These are phyloP conservation scores for Tolypocladium amazonense DNA, from an alignment of 2,329 filamentous ascomycete species.

Conservation along the genomic window DNA sequence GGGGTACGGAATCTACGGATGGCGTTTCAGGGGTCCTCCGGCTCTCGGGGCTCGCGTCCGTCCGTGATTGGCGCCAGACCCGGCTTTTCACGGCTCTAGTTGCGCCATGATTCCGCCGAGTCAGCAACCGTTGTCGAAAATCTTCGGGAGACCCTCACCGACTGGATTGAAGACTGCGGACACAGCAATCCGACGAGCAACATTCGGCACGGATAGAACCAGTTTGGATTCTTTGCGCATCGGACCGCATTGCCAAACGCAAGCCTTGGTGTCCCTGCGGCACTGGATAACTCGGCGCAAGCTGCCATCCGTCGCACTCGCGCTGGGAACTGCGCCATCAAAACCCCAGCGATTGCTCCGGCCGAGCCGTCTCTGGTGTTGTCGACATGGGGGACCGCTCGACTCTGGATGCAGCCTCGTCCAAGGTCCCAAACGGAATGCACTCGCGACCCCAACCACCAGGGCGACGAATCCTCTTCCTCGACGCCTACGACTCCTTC, in stretches of 20 bases:
- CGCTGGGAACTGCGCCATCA: neutral
- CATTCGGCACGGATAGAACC: neutral
- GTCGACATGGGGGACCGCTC: neutral
- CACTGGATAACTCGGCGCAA: neutral
- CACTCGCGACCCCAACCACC: neutral
- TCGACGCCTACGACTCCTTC: conserved; percentile 96
- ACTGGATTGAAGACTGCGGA: neutral
- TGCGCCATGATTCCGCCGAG: neutral
- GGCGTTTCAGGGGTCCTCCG: neutral
- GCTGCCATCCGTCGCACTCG: neutral
- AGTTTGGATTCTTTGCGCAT: neutral
- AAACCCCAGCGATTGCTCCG: neutral
- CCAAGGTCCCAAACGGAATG: neutral
- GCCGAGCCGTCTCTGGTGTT: neutral
- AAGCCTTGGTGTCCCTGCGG: neutral
- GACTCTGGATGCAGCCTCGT: too few relatives aligned
- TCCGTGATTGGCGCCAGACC: neutral
- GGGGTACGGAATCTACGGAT: neutral
- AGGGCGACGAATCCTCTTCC: conserved; percentile 57
- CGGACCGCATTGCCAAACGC: neutral
- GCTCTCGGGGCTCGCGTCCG: neutral
- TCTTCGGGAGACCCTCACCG: neutral
- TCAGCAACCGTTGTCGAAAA: neutral
- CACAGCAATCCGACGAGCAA: neutral
- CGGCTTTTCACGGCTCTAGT: neutral